Evolutionary conservation across 148 eudicot genomes (phyloP), one percentile per base, ranked within the genome.

Genomic region (Persicaria maculosa): DNA sequence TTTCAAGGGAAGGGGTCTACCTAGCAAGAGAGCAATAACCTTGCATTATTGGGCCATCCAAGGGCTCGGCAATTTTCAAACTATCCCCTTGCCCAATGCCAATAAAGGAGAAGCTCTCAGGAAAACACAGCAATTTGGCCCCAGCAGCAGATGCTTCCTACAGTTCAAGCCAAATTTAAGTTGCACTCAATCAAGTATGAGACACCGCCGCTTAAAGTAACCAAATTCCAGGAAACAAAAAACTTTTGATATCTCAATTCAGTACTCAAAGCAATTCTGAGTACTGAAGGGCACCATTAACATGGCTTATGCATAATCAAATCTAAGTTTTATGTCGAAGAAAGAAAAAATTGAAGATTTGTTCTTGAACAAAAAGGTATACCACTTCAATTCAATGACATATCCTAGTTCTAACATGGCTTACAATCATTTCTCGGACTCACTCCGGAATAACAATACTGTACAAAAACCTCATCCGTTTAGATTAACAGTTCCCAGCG

Each of bases 111-210:
- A 93, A 93, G 79, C 86, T 91, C 82, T 93, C 98, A 73, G 98
- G 98, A 79, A 93, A 88, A 65, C 92, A 91, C 22, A 93, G 86
- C 84, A 93, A 77, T 75, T 93, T 93, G 52, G 91, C 97, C 68
- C 97, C 98, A 52, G 93, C 91, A 75, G 93, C 82, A 40, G 92
- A 87, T 59, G 98, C 98, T 86, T 91, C 95, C 95, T 93, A 65
- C 62, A 19, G 9, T 36, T 14, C 46, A 64, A 64, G 11, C 46
- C 69, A 12, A 10, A 11, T 64, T 40, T 17, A 14, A 45, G 64
- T 7, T 58, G 8, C 12, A 58, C 20, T 20, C 64, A 58, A 19
- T 20, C 64, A 58, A 19, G 64, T 9, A 22, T 14, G 22, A 22
- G 11, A 59, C 22, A 36, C 9, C 31, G 8, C 25, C 6, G 58